phyloP scores from a whole-genome alignment of 2,329 filamentous ascomycete species.

The Fusarium sp. region DNA sequence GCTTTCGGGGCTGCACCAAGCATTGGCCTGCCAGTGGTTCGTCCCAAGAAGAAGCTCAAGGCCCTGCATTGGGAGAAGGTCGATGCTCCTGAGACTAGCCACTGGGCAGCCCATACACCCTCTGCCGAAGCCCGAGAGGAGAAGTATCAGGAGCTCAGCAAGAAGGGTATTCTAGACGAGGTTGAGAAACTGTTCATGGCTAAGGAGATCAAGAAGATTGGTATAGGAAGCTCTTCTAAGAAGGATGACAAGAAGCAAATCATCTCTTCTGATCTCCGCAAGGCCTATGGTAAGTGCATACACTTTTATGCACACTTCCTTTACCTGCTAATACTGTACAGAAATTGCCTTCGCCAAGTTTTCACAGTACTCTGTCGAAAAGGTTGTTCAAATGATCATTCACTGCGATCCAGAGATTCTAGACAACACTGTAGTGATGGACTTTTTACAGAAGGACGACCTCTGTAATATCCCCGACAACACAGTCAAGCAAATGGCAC shows the following conservation, averaged over 20 bases:
- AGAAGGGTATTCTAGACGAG: slow-evolving; percentile 95
- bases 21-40: slow-evolving; percentile 78
- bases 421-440: slow-evolving; percentile 92
- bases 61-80: slow-evolving; percentile 99
- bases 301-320: neutral
- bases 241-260: slow-evolving; percentile 98
- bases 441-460: slow-evolving; percentile 93
- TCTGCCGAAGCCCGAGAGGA: slow-evolving; percentile 92
- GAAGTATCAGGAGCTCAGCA: slow-evolving; percentile 92
- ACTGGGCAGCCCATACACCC: slow-evolving; percentile 88
- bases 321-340: slow-evolving; percentile 48
- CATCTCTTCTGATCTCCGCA: slow-evolving; percentile 88
- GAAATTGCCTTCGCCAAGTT: slow-evolving; percentile 95
- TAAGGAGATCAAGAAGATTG: slow-evolving; percentile 92
- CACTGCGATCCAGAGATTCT: slow-evolving; percentile 91
- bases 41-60: slow-evolving; percentile 99
- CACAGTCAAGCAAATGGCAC: slow-evolving; percentile 87
- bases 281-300: slow-evolving; percentile 74
- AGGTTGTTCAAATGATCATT: slow-evolving; percentile 91
- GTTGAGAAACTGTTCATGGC: slow-evolving; percentile 98
- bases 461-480: slow-evolving; percentile 94
- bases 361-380: slow-evolving; percentile 83
- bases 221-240: slow-evolving; percentile 70
- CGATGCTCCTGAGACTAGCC: slow-evolving; percentile 87
- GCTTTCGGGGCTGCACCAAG: slow-evolving; percentile 63